A percentile compares a stretch with the other conserved stretches of the same genome.
Conservation (phyloP, 805 yeast genomes). For the Candida ovalis region DNA sequence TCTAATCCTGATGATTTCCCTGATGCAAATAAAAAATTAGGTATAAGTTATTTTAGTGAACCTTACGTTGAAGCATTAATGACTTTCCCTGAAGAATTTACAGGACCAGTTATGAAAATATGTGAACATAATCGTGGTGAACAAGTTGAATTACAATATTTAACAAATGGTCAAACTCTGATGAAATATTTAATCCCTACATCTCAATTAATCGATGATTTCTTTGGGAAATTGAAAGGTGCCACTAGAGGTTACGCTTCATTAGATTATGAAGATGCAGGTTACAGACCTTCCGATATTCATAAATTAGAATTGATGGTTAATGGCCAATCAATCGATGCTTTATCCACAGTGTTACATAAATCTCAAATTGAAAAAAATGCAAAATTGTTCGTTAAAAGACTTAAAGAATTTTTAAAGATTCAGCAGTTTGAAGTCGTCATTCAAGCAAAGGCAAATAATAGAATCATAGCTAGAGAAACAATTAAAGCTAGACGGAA, state of each 20-base stretch:
- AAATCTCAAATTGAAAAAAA: constrained; percentile 63
- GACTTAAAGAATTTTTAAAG: constrained; percentile 73
- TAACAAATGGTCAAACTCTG: constrained; percentile 77
- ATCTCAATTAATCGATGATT: constrained; percentile 89
- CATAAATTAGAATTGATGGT: constrained; percentile 86
- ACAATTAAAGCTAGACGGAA: constrained; percentile 91
- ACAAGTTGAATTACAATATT: constrained; percentile 73
- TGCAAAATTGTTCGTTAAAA: constrained; percentile 79
- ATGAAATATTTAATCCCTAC: constrained; percentile 80
- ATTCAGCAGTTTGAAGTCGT: constrained; percentile 90
- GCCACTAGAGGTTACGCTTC: constrained; percentile 91
- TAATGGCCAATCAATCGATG: constrained; percentile 87
- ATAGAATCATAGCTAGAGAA: constrained; percentile 81
- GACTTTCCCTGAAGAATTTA: constrained; percentile 85
- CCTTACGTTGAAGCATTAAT: constrained; percentile 89
- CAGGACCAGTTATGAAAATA: constrained; percentile 81
- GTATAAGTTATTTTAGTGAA: constrained; percentile 56
- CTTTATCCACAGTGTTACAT: constrained; percentile 88
- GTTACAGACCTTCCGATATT: constrained; percentile 74
- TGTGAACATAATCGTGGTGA: constrained; percentile 83
- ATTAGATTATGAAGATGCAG: constrained; percentile 90
- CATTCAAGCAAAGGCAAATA: constrained; percentile 83
- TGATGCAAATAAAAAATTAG: constrained; percentile 41
- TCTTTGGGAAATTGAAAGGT: constrained; percentile 90
- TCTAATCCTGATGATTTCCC: constrained; percentile 96